Evolutionary conservation across 208 protist species (phyloP).

Genomic region (Tritrichomonas foetus): DNA sequence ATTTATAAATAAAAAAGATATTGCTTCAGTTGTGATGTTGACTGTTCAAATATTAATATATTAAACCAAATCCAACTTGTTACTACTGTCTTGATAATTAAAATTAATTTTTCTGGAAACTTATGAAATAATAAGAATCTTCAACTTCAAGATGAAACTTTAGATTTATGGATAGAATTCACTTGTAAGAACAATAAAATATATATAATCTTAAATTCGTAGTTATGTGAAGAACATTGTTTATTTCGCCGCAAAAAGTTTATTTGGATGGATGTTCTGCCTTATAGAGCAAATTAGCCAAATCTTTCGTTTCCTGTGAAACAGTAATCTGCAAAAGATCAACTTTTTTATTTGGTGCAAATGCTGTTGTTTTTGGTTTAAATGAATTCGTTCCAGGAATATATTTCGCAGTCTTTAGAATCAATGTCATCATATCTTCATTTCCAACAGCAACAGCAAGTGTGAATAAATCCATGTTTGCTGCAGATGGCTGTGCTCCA

Average conservation of each 20-base stretch:
- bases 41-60: background rate
- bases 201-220: background rate
- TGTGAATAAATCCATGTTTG: too few species aligned
- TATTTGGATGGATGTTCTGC: background rate
- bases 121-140: background rate
- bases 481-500: background rate
- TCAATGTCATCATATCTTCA: too few species aligned
- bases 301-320: too few species aligned
- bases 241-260: background rate
- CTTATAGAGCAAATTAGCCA: too few species aligned
- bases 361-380: too few species aligned
- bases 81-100: background rate
- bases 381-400: too few species aligned
- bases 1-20: background rate
- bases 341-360: too few species aligned
- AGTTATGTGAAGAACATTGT: too few species aligned
- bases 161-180: background rate
- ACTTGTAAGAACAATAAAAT: background rate
- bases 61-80: background rate
- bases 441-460: too few species aligned
- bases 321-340: too few species aligned
- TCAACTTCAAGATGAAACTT: background rate
- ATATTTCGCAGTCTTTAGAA: too few species aligned
- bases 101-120: background rate
- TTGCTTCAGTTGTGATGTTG: background rate